Evolutionary conservation across 495 filamentous ascomycete genomes (phyloP), one percentile per base, ranked within the genome.

Genomic region (Aspergillus affinis): DNA sequence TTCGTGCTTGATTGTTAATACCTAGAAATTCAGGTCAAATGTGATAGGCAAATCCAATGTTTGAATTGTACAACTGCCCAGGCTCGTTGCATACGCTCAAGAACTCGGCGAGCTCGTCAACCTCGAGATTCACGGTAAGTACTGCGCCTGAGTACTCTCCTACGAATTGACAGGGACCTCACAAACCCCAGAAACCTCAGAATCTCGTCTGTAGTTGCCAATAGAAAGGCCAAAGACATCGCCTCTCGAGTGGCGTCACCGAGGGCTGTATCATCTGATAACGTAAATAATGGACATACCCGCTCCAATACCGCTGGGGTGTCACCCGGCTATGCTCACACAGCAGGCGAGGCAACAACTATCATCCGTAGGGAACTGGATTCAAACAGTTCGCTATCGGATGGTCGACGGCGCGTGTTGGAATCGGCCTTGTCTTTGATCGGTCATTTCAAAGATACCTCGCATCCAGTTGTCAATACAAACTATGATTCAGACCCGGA

Each of bases 291-390:
- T 30, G 30, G 2, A 18, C 26, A 2, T 9, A 6, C 50, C 12
- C 50, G 5, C 17, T 9, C 26, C 12, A 30, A 45, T 61, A 67
- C 65, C 66, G 54, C 10, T 32, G 53, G 36, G 15, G 62, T 65
- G 51, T 70, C 68, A 19, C 67, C 62, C n/a, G 63, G 55, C 32
- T 61, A 65, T 48, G 63, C 62, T 3, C 64, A 61, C 6, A 64
- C 67, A 54, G 68, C 64, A 10, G 67, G 64, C 44, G 65, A 72
- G 55, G 70, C 36, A 41, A 41, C 68, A 10, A 60, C 67, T 21
- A 67, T 66, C 7, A 69, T 72, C 27, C 68, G 67, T 23, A 58
- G 66, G 41, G 70, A 72, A 32, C 64, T 72, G 4, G 66, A 72
- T 51, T 67, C 64, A 15, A 72, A 72, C 8, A 62, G 52, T 6